phyloP scores from a whole-genome alignment of 176 grass and related monocot genomes.

The Chrysopogon serrulatus region DNA sequence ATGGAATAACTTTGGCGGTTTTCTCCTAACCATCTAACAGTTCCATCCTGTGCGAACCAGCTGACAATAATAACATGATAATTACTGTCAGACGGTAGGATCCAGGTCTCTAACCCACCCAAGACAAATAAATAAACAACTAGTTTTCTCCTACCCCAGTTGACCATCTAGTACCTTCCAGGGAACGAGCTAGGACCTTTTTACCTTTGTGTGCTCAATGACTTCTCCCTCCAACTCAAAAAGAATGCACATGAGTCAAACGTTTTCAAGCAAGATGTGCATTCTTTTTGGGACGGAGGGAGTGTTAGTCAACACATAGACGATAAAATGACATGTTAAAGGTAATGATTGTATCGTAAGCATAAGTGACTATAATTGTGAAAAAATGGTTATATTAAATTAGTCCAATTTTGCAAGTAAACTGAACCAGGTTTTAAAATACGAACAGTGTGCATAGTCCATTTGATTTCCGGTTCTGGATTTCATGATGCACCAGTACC shows the following conservation, averaged over 20 bases:
- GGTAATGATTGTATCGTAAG: not conserved
- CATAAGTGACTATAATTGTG: not conserved
- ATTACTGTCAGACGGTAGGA: not conserved
- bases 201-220: not conserved
- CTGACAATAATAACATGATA: not conserved
- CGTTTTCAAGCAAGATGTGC: not conserved
- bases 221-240: not conserved
- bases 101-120: not conserved
- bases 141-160: not conserved
- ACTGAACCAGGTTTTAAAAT: not conserved
- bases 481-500: slow-evolving; percentile 1
- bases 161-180: not conserved
- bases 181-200: not conserved
- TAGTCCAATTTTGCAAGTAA: not conserved
- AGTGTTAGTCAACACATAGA: not conserved
- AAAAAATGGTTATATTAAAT: not conserved
- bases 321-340: not conserved
- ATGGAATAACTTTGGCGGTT: not conserved
- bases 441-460: not conserved
- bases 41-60: not conserved
- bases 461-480: slow-evolving; percentile 14
- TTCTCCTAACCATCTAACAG: not conserved
- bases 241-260: not conserved
- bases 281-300: not conserved
- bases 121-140: not conserved